phyloP scores from a whole-genome alignment of 495 filamentous ascomycete species.

The Astrothelium macrocarpum region DNA sequence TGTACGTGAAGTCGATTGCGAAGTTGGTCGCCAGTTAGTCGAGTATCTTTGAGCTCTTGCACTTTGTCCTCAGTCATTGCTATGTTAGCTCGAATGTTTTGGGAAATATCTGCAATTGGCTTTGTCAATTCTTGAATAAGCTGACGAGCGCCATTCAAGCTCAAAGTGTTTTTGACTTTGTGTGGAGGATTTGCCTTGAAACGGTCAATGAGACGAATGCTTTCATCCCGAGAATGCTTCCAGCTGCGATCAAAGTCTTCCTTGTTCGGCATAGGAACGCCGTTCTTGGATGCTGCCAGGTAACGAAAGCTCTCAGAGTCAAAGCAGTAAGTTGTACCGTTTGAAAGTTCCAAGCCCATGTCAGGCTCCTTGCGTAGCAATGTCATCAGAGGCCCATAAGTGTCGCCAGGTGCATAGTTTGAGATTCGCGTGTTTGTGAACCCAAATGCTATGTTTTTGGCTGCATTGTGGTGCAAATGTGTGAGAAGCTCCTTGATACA shows the following conservation, averaged over 20 bases:
- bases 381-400: constrained; percentile 27
- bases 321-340: constrained; percentile 35
- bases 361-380: constrained; percentile 26
- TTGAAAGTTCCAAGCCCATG: constrained; percentile 19
- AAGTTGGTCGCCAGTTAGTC: constrained; percentile 21
- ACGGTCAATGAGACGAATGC: constrained; percentile 26
- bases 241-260: constrained; percentile 33
- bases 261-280: constrained; percentile 24
- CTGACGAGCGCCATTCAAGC: constrained; percentile 32
- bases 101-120: constrained; percentile 33
- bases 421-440: constrained; percentile 38
- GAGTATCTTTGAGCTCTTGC: constrained; percentile 15
- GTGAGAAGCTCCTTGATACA: constrained; percentile 38
- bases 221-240: constrained; percentile 30
- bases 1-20: constrained; percentile 20
- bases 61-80: constrained; percentile 24
- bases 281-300: constrained; percentile 33
- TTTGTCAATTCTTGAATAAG: constrained; percentile 31
- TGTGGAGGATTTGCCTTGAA: constrained; percentile 27
- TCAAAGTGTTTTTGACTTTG: constrained; percentile 31
- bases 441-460: constrained; percentile 36
- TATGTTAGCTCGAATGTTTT: constrained; percentile 30
- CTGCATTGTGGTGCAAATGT: constrained; percentile 29
- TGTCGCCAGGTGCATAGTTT: constrained; percentile 38
- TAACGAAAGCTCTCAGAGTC: constrained; percentile 41